Base-by-base conservation (phyloP, 2,329 filamentous ascomycete species). In the Arthrobotrys megalospora region DNA sequence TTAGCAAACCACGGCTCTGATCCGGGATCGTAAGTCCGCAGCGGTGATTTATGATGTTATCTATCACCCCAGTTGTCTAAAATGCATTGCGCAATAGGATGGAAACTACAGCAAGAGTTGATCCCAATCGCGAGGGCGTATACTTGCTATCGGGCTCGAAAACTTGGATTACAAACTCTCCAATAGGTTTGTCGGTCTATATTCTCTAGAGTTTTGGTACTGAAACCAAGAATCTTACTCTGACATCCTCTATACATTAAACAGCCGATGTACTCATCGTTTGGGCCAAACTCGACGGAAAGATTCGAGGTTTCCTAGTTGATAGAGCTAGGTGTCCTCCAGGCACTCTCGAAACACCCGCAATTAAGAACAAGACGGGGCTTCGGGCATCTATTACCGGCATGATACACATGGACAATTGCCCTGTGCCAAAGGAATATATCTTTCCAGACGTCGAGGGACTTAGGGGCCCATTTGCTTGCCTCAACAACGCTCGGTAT, bases 131-230 rank as follows among this genome's bases (percentile, higher is more conserved):
- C 86, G 91, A 92, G 82, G 94, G 93, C 0, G 93, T 93, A 84
- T 92, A 91, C 82, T 89, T 90, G 50, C 85, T 97, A 41, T 93
- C 91, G 53, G 94, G 94, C 1, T 86, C 92, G 62, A 97, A 97
- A 87, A 97, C 94, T 0, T 97, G 94, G 94, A 97, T 97, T 83
- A 97, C 94, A 12, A 97, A 97, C 85, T 95, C 92, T 6, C 94
- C 94, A 2, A 96, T 97, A 81, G 65, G 80, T 80, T 8, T 36
- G 58, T 43, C 62, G 11, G 8, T 19, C 32, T 16, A 2, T 12
- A 6, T n/a, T 11, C 6, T 36, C 6, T 16, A 41, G 36, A 10
- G 14, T 21, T 41, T 12, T 21, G 14, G 36, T 21, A 5, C 3
- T 28, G 14, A 12, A 5, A 10, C 11, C 8, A 8, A 24, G 2